Conservation (phyloP, 2,329 filamentous ascomycete genomes). For the Ambrosiella beaveri region DNA sequence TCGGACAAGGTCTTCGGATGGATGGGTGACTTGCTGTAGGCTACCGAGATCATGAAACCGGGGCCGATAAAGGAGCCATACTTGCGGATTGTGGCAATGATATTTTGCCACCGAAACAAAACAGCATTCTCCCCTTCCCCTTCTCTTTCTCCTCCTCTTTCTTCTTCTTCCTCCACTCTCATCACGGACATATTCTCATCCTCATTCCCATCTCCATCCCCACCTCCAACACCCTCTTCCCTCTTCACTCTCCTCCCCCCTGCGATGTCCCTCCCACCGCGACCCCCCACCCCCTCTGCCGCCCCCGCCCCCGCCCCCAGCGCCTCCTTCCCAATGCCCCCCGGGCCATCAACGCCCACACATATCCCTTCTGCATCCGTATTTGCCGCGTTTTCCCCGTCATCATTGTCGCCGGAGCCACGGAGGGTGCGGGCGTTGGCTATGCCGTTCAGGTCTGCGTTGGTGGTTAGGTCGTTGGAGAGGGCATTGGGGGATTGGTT, state of each 20-base stretch:
- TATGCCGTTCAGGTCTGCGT: slow-evolving; percentile 38
- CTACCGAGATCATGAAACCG: slow-evolving; percentile 46
- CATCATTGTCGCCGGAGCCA: not conserved
- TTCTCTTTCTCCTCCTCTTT: not conserved
- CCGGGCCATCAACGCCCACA: not conserved
- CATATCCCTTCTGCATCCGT: not conserved
- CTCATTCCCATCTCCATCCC: not conserved
- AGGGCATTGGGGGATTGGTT: slow-evolving; percentile 37
- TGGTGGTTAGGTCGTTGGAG: slow-evolving; percentile 31
- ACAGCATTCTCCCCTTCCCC: not conserved
- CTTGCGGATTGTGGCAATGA: not conserved
- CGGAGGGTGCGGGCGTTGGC: slow-evolving; percentile 27
- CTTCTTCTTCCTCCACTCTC: not conserved
- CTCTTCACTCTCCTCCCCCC: not conserved
- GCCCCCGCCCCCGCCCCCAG: not conserved
- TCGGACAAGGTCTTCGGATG: not conserved
- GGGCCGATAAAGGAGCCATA: slow-evolving; percentile 36
- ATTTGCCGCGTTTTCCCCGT: not conserved
- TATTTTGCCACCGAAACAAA: slow-evolving; percentile 4
- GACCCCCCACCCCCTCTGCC: not conserved
- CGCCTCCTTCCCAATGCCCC: not conserved
- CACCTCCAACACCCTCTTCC: slow-evolving; percentile 1
- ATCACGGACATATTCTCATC: not conserved
- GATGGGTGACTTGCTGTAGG: slow-evolving; percentile 31
- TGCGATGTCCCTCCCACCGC: slow-evolving; percentile 10